Evolutionary conservation across 176 grass and related monocot species (phyloP).

Genomic region (Rhynchospora breviuscula): DNA sequence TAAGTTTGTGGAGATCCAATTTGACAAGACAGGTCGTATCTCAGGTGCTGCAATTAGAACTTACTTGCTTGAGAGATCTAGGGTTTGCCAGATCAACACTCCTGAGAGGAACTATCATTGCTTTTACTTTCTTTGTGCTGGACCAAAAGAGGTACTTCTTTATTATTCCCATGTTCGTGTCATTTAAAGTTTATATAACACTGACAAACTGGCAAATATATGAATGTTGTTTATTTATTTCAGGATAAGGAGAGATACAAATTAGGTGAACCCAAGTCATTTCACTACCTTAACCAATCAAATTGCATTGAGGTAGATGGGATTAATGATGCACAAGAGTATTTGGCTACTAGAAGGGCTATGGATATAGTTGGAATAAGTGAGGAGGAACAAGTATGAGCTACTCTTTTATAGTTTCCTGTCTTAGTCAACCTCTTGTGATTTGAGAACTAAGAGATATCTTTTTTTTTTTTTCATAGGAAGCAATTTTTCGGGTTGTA

Average conservation of each 20-base stretch:
- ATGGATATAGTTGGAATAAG: slow-evolving; percentile 99
- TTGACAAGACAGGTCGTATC: slow-evolving; percentile 91
- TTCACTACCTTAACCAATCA: slow-evolving; percentile 97
- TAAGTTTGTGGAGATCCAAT: slow-evolving; percentile 99
- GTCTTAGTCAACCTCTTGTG: slow-evolving; percentile 23
- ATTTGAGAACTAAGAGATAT: slow-evolving; percentile 16
- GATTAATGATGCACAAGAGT: slow-evolving; percentile 94
- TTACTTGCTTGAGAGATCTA: slow-evolving; percentile 99
- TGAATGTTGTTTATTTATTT: slow-evolving; percentile 19
- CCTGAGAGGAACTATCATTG: slow-evolving; percentile 99
- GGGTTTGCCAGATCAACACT: slow-evolving; percentile 95
- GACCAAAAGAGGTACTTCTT: slow-evolving; percentile 59
- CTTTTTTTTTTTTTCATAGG: slow-evolving; percentile 43
- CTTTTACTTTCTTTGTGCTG: slow-evolving; percentile 93
- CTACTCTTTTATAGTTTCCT: slow-evolving; percentile 7
- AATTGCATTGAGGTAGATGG: slow-evolving; percentile 87
- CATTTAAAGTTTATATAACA: background rate
- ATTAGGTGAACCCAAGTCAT: slow-evolving; percentile 59
- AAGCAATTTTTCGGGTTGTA: slow-evolving; percentile 93
- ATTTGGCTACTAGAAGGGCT: slow-evolving; percentile 97
- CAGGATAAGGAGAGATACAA: slow-evolving; percentile 80
- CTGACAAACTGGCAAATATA: background rate
- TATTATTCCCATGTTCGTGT: background rate
- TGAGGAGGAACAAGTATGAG: slow-evolving; percentile 77
- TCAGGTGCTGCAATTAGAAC: slow-evolving; percentile 99